These are phyloP conservation scores for Micromonas pusilla DNA, from an alignment of 139 green algal genomes.

Conservation along the genomic window DNA sequence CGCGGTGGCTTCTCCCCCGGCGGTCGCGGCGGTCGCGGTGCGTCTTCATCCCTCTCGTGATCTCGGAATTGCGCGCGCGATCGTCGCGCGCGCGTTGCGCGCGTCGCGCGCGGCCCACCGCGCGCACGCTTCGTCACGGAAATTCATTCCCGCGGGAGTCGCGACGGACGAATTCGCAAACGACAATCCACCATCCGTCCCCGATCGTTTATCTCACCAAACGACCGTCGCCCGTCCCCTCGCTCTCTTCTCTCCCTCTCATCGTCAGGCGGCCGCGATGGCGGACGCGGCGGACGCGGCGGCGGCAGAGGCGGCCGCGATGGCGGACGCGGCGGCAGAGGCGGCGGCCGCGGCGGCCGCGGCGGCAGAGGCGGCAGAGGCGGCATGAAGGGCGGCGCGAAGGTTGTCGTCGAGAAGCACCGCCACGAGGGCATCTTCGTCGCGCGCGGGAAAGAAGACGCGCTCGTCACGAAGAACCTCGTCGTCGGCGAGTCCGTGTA, in stretches of 20 bases:
- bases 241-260: not conserved
- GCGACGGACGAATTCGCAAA: not conserved
- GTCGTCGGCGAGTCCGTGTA: constrained; percentile 94
- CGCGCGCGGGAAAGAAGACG: constrained; percentile 94
- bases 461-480: constrained; percentile 93
- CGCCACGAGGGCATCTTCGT: constrained; percentile 96
- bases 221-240: not conserved
- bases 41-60: not conserved
- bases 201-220: not conserved
- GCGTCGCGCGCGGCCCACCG: not conserved
- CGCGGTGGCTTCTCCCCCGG: not conserved
- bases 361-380: constrained; percentile 51
- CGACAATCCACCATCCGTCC: not conserved
- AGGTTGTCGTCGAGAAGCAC: constrained; percentile 85
- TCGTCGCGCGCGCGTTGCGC: not conserved
- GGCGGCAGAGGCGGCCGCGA: constrained; percentile 17
- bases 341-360: constrained; percentile 23
- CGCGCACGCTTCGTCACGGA: too few species aligned
- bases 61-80: not conserved
- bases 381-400: constrained; percentile 59
- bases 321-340: not conserved
- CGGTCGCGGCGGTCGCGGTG: not conserved
- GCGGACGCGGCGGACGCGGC: constrained; percentile 21
- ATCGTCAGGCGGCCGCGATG: not conserved
- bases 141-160: not conserved